Conservation (phyloP, 306 rosid genomes). For the Castanopsis chinensis region DNA sequence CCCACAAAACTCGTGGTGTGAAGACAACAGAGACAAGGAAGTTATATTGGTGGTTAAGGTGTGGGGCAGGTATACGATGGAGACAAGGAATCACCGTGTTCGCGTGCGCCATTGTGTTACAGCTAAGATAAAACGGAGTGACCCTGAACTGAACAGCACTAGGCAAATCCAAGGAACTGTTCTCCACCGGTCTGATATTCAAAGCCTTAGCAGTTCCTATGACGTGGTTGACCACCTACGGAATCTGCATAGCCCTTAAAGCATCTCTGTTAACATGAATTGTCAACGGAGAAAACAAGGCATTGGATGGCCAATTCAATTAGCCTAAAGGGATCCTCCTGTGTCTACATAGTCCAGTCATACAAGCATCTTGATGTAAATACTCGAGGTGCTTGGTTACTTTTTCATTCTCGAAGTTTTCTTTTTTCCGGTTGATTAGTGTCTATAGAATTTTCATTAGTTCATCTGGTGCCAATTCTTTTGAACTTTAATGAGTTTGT, state of each 20-base stretch:
- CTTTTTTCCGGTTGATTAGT: not conserved
- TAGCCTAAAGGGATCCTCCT: not conserved
- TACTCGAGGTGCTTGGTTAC: conserved; percentile 9
- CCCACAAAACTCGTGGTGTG: conserved; percentile 88
- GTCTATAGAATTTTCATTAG: not conserved
- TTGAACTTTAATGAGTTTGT: conserved; percentile 1
- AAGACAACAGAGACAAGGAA: conserved; percentile 82
- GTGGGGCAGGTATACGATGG: conserved; percentile 50
- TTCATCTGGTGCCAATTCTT: not conserved
- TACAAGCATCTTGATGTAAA: conserved; percentile 16
- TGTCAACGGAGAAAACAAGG: not conserved
- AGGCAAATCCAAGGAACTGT: conserved; percentile 52
- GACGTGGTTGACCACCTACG: conserved; percentile 72
- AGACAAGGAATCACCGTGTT: conserved; percentile 64
- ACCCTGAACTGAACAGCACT: conserved; percentile 37
- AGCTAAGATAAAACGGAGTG: conserved; percentile 39
- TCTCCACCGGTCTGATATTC: conserved; percentile 78
- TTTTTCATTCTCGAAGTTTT: not conserved
- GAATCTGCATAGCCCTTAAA: conserved; percentile 55
- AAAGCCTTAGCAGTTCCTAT: conserved; percentile 61
- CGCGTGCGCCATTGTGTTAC: conserved; percentile 75
- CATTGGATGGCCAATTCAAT: not conserved
- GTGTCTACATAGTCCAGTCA: conserved; percentile 1
- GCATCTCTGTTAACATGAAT: conserved; percentile 16
- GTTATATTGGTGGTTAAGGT: conserved; percentile 74